Base-by-base conservation (phyloP, 306 rosid species). In the Cucurbita moschata region DNA sequence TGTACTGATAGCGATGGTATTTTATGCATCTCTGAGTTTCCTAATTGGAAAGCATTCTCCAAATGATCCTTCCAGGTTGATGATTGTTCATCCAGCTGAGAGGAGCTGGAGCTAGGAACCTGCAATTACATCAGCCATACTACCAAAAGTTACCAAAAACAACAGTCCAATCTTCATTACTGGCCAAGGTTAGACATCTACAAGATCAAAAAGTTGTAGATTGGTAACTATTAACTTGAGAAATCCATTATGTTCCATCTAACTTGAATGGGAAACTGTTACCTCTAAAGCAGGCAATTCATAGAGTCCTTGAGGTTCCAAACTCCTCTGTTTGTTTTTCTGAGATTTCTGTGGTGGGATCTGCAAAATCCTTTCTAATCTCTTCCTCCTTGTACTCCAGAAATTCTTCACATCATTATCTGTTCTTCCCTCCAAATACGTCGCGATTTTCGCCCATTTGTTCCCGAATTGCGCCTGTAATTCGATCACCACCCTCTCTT, bases 371-470 rank as follows among this genome's bases (percentile, higher is more conserved):
- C 88, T 83, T 62, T 82, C 78, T 66, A 89, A 46, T 78, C 78
- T 85, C 40, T 85, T 85, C 19, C 78, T 75, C 46, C 88, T 80
- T 3, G 83, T 85, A 54, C 92, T 87, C 96, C 92, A 87, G 53
- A 85, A 87, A 51, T 89, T 89, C 71, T 87, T 89, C 44, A 89
- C 96, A 79, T 87, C 86, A 40, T 89, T 83, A 26, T 85, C 90
- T 0, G 96, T 89, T 77, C 96, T 82, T 14, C 88, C 96, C 7
- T 55, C 68, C 79, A 89, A 78, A 80, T 82, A 81, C 0, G 87
- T 76, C 0, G 96, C 88, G 3, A 89, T 87, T 75, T 85, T 83
- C 1, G 90, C 87, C 88, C 96, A 89, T 58, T 81, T 89, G 86
- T 89, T 89, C 73, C 96, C 96, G 46, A 84, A 77, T 43, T 84